Conservation (phyloP, 805 yeast genomes). For the Hanseniaspora clermontiae region DNA sequence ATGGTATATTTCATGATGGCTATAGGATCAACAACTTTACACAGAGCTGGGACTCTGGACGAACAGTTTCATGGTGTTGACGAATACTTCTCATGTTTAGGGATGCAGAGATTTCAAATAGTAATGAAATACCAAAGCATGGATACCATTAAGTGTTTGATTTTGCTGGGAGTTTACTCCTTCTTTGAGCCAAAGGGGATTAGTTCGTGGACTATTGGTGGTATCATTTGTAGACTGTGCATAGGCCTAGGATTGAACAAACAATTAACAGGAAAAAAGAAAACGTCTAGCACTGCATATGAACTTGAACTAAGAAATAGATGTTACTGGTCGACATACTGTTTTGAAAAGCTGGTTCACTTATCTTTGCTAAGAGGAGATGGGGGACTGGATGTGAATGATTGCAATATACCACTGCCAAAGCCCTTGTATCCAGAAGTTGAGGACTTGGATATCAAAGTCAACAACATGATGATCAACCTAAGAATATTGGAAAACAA, state of each 20-base stretch:
- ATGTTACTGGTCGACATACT: conserved; percentile 39
- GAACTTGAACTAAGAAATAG: conserved; percentile 36
- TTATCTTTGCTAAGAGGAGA: conserved; percentile 37
- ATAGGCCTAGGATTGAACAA: conserved; percentile 38
- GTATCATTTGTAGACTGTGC: conserved; percentile 35
- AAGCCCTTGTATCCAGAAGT: conserved; percentile 29
- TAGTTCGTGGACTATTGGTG: conserved; percentile 42
- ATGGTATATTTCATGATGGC: conserved; percentile 43
- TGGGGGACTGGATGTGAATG: conserved; percentile 37
- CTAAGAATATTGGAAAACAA: conserved; percentile 37
- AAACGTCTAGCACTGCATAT: conserved; percentile 23
- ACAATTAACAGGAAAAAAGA: conserved; percentile 23
- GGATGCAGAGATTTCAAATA: conserved; percentile 31
- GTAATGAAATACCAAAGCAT: conserved; percentile 32
- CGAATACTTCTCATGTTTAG: conserved; percentile 31
- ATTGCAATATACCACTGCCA: conserved; percentile 37
- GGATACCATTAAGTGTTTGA: conserved; percentile 32
- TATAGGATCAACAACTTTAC: conserved; percentile 41
- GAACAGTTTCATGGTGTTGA: conserved; percentile 30
- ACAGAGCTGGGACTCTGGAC: conserved; percentile 30
- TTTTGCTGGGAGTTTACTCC: conserved; percentile 38
- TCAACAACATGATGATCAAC: conserved; percentile 32
- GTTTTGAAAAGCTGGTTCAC: conserved; percentile 38
- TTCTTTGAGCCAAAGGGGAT: conserved; percentile 39
- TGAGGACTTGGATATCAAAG: conserved; percentile 31